Conservation (phyloP, 441 rosid genomes). For the Sinapis alba region DNA sequence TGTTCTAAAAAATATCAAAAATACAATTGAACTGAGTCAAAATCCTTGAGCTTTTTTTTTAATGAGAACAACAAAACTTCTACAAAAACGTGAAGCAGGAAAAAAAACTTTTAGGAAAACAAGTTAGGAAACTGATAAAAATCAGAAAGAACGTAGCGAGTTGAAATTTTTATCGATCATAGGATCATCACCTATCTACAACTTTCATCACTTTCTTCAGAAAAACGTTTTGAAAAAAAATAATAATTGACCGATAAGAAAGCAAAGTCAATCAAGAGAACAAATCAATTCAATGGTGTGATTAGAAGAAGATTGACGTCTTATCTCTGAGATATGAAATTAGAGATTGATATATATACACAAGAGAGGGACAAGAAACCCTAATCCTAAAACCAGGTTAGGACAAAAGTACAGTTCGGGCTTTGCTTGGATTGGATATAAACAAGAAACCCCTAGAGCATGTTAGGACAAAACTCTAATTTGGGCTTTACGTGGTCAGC, state of each 20-base stretch:
- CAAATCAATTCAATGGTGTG: background rate
- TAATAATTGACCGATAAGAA: background rate
- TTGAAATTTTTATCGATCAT: constrained; percentile 45
- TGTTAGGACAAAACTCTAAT: background rate
- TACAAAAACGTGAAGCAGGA: background rate
- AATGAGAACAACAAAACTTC: background rate
- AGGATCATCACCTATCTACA: constrained; percentile 46
- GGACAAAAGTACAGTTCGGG: background rate
- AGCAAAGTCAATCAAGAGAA: background rate
- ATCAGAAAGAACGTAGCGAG: constrained; percentile 85
- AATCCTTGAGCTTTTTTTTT: background rate
- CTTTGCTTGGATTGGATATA: background rate
- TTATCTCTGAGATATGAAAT: background rate
- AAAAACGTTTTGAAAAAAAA: background rate
- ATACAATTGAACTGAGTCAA: background rate
- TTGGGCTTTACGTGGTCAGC: constrained; percentile 4
- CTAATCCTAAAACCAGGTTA: constrained; percentile 21
- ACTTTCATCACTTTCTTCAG: constrained; percentile 55
- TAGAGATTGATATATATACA: background rate
- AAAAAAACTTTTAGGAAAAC: background rate
- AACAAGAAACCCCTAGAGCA: constrained; percentile 13
- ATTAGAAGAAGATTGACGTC: background rate
- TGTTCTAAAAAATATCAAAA: background rate
- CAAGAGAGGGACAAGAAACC: constrained; percentile 11
- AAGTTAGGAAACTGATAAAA: constrained; percentile 13